A percentile compares a stretch with the other conserved stretches of the same genome.
These are phyloP conservation scores for Cicer pinnatifidum DNA, from an alignment of 306 rosid genomes.

Conservation along the genomic window DNA sequence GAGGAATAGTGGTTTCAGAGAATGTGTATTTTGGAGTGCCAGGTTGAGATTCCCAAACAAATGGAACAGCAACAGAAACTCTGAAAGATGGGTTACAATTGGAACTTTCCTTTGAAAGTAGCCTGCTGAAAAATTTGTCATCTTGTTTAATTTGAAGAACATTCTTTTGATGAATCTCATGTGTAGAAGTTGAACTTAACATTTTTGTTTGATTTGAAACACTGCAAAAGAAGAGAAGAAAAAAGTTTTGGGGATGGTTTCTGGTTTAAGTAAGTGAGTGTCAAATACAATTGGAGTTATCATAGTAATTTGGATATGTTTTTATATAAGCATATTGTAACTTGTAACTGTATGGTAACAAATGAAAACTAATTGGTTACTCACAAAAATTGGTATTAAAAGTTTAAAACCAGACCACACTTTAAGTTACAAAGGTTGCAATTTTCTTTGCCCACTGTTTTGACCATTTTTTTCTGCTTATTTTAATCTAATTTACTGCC, in stretches of 20 bases:
- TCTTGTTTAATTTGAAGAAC: conserved; percentile 63
- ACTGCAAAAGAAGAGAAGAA: conserved; percentile 3
- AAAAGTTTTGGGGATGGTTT: background rate
- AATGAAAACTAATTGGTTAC: conserved; percentile 8
- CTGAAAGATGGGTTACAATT: conserved; percentile 63
- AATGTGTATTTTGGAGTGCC: conserved; percentile 73
- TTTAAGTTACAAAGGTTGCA: conserved; percentile 9
- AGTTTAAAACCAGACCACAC: background rate
- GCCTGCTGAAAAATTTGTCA: conserved; percentile 67
- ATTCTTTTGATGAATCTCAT: conserved; percentile 46
- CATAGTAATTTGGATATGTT: conserved; percentile 7
- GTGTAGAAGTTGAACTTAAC: conserved; percentile 43
- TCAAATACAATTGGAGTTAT: conserved; percentile 23
- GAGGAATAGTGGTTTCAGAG: conserved; percentile 60
- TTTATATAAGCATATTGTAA: conserved; percentile 15
- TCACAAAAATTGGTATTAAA: conserved; percentile 16
- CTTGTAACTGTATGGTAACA: background rate
- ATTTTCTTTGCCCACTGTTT: conserved; percentile 26
- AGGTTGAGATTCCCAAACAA: conserved; percentile 86
- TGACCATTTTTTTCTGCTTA: conserved; percentile 20
- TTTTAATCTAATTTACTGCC: background rate
- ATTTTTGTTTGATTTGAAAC: conserved; percentile 40
- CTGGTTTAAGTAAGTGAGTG: conserved; percentile 19
- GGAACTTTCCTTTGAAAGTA: conserved; percentile 76
- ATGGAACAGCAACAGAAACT: conserved; percentile 68